Evolutionary conservation across 441 rosid genomes (phyloP).

Genomic region (Gossypium davidsonii): DNA sequence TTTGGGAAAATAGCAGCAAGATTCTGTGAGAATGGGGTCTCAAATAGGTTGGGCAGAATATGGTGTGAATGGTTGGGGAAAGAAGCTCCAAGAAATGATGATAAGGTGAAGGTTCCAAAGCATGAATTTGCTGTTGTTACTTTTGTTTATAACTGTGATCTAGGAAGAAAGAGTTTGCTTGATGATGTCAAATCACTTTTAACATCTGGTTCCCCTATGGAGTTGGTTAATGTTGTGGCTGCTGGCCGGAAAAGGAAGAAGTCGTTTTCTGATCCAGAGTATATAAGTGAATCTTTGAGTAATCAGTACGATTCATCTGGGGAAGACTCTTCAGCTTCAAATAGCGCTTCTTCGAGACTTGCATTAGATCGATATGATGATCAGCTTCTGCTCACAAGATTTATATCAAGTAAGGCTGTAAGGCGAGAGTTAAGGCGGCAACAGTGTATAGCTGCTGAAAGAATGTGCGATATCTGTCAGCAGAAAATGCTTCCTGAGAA

Average conservation of each 20-base stretch:
- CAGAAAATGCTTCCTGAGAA: constrained; percentile 85
- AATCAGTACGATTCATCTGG: constrained; percentile 57
- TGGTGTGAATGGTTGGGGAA: constrained; percentile 96
- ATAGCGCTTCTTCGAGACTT: constrained; percentile 38
- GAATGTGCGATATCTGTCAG: constrained; percentile 84
- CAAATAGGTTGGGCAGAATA: constrained; percentile 42
- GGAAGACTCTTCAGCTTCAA: constrained; percentile 55
- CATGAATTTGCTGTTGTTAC: constrained; percentile 76
- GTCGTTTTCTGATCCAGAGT: constrained; percentile 79
- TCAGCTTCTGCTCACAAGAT: constrained; percentile 45
- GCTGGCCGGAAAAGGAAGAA: constrained; percentile 53
- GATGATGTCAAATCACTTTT: constrained; percentile 52
- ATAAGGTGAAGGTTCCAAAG: constrained; percentile 30
- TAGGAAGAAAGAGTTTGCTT: constrained; percentile 66
- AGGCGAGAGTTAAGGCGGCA: constrained; percentile 78
- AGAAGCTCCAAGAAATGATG: constrained; percentile 30
- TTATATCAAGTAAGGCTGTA: constrained; percentile 46
- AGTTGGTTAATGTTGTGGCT: constrained; percentile 32
- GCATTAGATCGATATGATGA: constrained; percentile 47
- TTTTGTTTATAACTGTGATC: constrained; percentile 51
- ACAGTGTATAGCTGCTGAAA: constrained; percentile 69
- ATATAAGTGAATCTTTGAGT: constrained; percentile 54
- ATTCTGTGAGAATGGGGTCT: constrained; percentile 34
- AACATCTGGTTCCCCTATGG: constrained; percentile 33
- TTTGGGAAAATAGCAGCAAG: constrained; percentile 60